Conservation (phyloP, 257 asterid genomes). For the Plantago ovata region DNA sequence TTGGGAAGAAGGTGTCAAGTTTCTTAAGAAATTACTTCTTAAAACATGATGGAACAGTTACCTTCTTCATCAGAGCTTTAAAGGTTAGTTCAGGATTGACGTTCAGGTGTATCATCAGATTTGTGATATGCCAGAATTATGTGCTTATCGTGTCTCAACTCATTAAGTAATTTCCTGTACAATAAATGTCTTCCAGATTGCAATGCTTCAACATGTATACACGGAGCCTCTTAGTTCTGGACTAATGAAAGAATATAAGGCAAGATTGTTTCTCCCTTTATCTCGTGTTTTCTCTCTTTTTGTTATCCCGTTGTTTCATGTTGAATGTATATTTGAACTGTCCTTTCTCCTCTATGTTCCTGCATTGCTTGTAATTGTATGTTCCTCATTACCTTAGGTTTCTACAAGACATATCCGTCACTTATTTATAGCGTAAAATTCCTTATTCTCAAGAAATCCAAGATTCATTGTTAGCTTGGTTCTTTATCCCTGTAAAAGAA, state of each 20-base stretch:
- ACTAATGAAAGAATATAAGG: constrained; percentile 48
- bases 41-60: constrained; percentile 88
- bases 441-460: background rate
- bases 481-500: background rate
- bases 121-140: constrained; percentile 20
- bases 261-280: constrained; percentile 23
- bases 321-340: constrained; percentile 5
- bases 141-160: constrained; percentile 9
- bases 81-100: constrained; percentile 44
- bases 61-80: constrained; percentile 75
- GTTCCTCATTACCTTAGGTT: constrained; percentile 8
- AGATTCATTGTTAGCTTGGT: background rate
- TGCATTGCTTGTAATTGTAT: constrained; percentile 9
- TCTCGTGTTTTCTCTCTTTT: background rate
- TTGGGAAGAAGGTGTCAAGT: constrained; percentile 64
- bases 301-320: constrained; percentile 16
- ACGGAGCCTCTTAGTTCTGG: constrained; percentile 48
- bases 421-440: background rate
- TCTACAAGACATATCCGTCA: background rate
- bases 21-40: constrained; percentile 77
- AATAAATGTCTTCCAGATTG: constrained; percentile 51
- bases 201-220: constrained; percentile 58
- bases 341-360: constrained; percentile 6
- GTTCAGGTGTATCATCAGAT: background rate
- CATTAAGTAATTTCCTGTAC: constrained; percentile 15